Evolutionary conservation across 129 eudicot species (phyloP), one percentile per base, ranked within the genome.

Genomic region (Tanacetum coccineum): DNA sequence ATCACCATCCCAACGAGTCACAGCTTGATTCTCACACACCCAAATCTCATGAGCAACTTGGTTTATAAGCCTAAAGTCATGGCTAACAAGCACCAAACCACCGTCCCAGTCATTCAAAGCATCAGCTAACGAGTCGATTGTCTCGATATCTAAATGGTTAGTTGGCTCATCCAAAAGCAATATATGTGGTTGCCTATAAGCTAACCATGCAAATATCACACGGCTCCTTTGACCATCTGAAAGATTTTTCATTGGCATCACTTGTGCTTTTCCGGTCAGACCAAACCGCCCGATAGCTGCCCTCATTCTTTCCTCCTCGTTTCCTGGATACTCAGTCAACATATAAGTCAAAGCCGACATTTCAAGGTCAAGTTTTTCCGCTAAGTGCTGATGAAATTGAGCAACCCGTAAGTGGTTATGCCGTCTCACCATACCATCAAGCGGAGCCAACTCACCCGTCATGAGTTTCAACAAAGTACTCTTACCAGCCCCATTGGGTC

Each of bases 401-500:
- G 95, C 96, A 63, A 93, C 86, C 67, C 81, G 71, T 74, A 93
- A 70, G 59, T 93, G 96, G 59, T 93, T 93, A 71, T 93, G 99
- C 42, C 99, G 86, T 57, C 88, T 66, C 12, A 93, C 96, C 92
- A 86, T 92, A 76, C 96, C 98, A 11, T 92, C 98, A 0, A 68
- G 74, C 4, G 98, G 89, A n/a, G 75, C 71, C 65, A 92, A 71
- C 5, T 92, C 98, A 56, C 98, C 98, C 0, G 95, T 92, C 98
- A 92, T 92, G 72, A 92, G 91, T 79, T 92, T 92, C 76, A 92
- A 74, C 22, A 92, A 72, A 9, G 98, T 92, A 42, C 98, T 92
- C 81, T 92, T 92, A 7, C 98, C 98, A n/a, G 98, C 98, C 18
- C 98, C 98, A 68, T 92, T 92, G 62, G 98, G 98, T 40, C 98